Evolutionary conservation across 352 stramenopile genomes (phyloP).

Genomic region (Globisporangium polare): DNA sequence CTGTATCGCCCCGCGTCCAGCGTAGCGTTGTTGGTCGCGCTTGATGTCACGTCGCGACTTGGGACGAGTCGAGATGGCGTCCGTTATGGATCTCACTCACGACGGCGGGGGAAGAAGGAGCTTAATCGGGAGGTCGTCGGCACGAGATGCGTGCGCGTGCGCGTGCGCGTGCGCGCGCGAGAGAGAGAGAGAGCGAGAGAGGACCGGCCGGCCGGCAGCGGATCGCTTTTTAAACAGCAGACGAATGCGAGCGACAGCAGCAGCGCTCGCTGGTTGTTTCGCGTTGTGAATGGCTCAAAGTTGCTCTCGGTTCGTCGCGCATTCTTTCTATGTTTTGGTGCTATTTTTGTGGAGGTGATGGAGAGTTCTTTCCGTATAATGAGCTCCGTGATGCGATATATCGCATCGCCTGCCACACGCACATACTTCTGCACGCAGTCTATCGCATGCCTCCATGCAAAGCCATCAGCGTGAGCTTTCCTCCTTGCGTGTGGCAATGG

Average conservation of each 20-base stretch:
- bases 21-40: not conserved
- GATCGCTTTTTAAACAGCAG: too few relatives aligned
- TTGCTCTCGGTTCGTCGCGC: not conserved
- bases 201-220: too few relatives aligned
- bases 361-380: not conserved
- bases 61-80: not conserved
- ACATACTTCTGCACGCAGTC: too few relatives aligned
- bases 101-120: not conserved
- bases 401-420: not conserved
- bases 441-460: too few relatives aligned
- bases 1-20: not conserved
- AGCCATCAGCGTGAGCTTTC: too few relatives aligned
- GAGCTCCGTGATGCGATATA: not conserved
- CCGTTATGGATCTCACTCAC: conserved; percentile 1
- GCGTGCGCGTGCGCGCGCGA: too few relatives aligned
- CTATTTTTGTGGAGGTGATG: conserved; percentile 1
- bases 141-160: too few relatives aligned
- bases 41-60: conserved; percentile 5
- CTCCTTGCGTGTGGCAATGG: not conserved
- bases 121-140: not conserved
- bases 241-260: too few relatives aligned
- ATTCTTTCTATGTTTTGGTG: conserved; percentile 13
- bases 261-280: too few relatives aligned
- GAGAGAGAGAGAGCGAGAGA: not conserved
- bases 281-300: not conserved